Percentiles rank a stretch among this genome's conserved stretches.
These are phyloP conservation scores for Panaeolus cyanescens DNA, from an alignment of 768 basidiomycete genomes.

Conservation along the genomic window DNA sequence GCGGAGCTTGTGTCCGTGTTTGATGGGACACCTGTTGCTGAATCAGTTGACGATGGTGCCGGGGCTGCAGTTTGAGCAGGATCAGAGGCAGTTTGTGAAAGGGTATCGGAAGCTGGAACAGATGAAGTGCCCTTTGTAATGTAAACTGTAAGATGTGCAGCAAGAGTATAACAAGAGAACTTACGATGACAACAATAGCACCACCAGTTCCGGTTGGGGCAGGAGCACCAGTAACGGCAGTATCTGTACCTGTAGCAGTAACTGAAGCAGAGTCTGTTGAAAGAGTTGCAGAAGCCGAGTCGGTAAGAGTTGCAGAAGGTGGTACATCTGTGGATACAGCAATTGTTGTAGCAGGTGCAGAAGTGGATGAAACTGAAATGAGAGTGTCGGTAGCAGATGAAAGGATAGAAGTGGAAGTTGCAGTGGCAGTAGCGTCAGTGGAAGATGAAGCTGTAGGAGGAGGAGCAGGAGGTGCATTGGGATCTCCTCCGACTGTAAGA, in stretches of 20 bases:
- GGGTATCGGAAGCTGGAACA: conserved; percentile 10
- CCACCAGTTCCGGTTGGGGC: conserved; percentile 11
- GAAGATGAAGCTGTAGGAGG: conserved; percentile 8
- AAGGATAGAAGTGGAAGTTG: conserved; percentile 8
- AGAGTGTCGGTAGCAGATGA: conserved; percentile 13
- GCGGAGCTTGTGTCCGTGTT: conserved; percentile 4
- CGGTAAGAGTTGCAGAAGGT: conserved; percentile 5
- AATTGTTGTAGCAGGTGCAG: conserved; percentile 14
- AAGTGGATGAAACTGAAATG: neutral
- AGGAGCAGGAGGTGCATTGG: conserved; percentile 14
- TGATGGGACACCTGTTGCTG: conserved; percentile 9
- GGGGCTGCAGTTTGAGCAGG: conserved; percentile 7
- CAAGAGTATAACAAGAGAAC: neutral
- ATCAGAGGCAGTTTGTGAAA: conserved; percentile 7
- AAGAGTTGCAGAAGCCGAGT: conserved; percentile 14
- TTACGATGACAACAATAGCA: conserved; percentile 17
- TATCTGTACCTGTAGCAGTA: conserved; percentile 8
- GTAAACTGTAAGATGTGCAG: neutral
- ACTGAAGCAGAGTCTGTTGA: conserved; percentile 8
- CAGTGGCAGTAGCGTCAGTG: conserved; percentile 12
- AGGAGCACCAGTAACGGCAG: conserved; percentile 8
- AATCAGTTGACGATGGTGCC: conserved; percentile 7
- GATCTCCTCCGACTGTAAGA: conserved; percentile 28
- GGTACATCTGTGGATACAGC: conserved; percentile 7
- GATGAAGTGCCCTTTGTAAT: conserved; percentile 16